Percentiles rank a stretch among this genome's conserved stretches.
Conservation (phyloP, 768 basidiomycete species). For the Punctularia strigosozonata region DNA sequence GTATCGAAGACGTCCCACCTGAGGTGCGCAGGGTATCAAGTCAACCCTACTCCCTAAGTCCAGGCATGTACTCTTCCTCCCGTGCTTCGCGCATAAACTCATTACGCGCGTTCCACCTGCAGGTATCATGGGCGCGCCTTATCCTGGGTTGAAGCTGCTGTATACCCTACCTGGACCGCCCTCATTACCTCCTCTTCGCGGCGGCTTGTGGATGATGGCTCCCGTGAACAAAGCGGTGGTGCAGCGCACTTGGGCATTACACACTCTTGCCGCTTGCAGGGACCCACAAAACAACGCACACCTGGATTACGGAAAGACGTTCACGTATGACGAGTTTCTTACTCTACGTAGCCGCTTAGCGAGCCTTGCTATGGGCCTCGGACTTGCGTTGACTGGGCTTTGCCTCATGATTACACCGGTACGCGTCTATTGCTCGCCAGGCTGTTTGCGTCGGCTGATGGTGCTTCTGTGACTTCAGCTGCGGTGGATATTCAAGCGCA, state of each 20-base stretch:
- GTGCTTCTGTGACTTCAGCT: constrained; percentile 22
- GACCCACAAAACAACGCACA: constrained; percentile 11
- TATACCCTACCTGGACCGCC: constrained; percentile 24
- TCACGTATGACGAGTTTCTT: constrained; percentile 69
- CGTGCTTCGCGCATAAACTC: neutral
- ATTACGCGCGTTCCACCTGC: too few relatives aligned
- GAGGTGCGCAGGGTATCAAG: constrained; percentile 17
- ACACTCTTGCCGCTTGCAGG: constrained; percentile 18
- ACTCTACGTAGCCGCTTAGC: constrained; percentile 25
- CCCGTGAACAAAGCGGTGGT: constrained; percentile 35
- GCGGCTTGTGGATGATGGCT: constrained; percentile 32
- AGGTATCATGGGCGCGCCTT: too few relatives aligned
- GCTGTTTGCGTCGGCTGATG: neutral
- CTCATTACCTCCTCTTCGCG: constrained; percentile 23
- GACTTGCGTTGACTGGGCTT: constrained; percentile 12
- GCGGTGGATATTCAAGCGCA: constrained; percentile 41
- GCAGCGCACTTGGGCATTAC: constrained; percentile 44
- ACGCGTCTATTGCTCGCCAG: constrained; percentile 1
- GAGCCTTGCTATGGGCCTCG: constrained; percentile 29
- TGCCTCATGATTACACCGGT: constrained; percentile 16
- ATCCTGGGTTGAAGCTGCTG: too few relatives aligned
- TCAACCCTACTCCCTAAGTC: constrained; percentile 30
- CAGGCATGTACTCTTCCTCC: constrained; percentile 20
- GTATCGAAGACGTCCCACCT: constrained; percentile 20
- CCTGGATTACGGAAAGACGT: constrained; percentile 50